A percentile compares a stretch with the other conserved stretches of the same genome.
phyloP scores from a whole-genome alignment of 495 filamentous ascomycete genomes.

The Penicillium nucicola region DNA sequence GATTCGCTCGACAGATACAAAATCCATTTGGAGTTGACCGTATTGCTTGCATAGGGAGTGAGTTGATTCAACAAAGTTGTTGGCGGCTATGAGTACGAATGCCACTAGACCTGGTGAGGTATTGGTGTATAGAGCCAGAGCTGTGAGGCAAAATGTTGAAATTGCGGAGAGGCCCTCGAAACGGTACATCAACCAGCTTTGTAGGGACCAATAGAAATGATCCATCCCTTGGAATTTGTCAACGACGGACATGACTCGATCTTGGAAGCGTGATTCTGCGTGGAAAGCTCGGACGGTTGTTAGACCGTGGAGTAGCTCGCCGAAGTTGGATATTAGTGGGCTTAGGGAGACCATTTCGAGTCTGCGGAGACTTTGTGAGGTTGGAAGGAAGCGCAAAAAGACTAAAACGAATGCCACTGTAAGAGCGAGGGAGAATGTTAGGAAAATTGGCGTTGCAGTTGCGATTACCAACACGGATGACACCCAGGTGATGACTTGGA shows the following conservation, averaged over 20 bases:
- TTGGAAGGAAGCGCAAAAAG: constrained; percentile 72
- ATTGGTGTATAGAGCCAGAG: constrained; percentile 64
- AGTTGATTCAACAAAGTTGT: constrained; percentile 58
- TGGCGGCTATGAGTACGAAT: constrained; percentile 56
- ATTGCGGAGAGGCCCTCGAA: constrained; percentile 68
- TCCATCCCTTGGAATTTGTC: constrained; percentile 90
- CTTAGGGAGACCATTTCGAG: constrained; percentile 82
- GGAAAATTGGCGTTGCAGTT: constrained; percentile 67
- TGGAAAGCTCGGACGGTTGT: constrained; percentile 75
- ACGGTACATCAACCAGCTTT: constrained; percentile 76
- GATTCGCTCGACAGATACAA: constrained; percentile 81
- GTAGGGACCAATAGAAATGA: constrained; percentile 86
- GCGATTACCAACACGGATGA: constrained; percentile 72
- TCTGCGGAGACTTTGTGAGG: constrained; percentile 75
- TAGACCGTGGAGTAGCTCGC: constrained; percentile 72
- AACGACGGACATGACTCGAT: constrained; percentile 67
- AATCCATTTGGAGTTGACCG: constrained; percentile 83
- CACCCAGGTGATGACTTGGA: constrained; percentile 63
- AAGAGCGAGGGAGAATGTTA: constrained; percentile 64
- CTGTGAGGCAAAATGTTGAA: constrained; percentile 68
- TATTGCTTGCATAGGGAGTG: constrained; percentile 72
- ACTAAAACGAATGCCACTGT: constrained; percentile 61
- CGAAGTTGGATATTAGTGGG: constrained; percentile 83
- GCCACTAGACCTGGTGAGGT: constrained; percentile 71
- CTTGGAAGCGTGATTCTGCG: constrained; percentile 71